Conservation (phyloP, 192 early-diverging fungal species). For the Coemansia sp. region DNA sequence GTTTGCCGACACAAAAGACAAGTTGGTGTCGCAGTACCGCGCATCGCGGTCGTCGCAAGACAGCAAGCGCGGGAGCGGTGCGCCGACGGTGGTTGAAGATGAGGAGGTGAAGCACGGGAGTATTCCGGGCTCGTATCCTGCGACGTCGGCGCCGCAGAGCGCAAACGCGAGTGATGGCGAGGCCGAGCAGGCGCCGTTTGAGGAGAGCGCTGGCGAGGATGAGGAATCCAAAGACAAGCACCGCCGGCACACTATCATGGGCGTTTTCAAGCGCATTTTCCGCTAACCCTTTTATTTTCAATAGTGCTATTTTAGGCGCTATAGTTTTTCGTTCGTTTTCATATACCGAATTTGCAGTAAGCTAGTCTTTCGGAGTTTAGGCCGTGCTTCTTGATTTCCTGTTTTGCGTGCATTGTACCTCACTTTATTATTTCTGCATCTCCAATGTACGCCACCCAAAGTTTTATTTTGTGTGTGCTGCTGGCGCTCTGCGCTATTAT, state of each 20-base stretch:
- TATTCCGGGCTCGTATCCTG: slow-evolving; percentile 49
- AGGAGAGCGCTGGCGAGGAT: slow-evolving; percentile 24
- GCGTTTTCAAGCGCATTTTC: slow-evolving; percentile 55
- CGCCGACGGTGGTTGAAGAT: slow-evolving; percentile 24
- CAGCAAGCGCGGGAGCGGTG: slow-evolving; percentile 32
- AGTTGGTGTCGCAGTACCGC: slow-evolving; percentile 33
- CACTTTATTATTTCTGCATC: not conserved
- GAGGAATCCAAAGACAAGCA: slow-evolving; percentile 39
- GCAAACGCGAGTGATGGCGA: slow-evolving; percentile 27
- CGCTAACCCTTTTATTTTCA: slow-evolving; percentile 11
- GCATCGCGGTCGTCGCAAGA: slow-evolving; percentile 36
- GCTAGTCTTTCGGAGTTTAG: not conserved
- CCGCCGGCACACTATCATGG: slow-evolving; percentile 50
- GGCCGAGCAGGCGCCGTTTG: slow-evolving; percentile 9
- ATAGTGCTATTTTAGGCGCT: not conserved
- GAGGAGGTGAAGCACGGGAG: slow-evolving; percentile 22
- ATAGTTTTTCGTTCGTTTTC: not conserved
- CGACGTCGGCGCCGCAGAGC: slow-evolving; percentile 9
- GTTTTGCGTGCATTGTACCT: not conserved
- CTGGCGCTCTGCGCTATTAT: slow-evolving; percentile 6
- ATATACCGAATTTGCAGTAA: not conserved
- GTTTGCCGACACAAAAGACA: slow-evolving; percentile 22
- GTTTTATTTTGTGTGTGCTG: not conserved
- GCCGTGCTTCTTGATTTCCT: not conserved
- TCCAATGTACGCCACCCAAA: not conserved